phyloP scores from a whole-genome alignment of 495 filamentous ascomycete species.

The Podospora appendiculata region DNA sequence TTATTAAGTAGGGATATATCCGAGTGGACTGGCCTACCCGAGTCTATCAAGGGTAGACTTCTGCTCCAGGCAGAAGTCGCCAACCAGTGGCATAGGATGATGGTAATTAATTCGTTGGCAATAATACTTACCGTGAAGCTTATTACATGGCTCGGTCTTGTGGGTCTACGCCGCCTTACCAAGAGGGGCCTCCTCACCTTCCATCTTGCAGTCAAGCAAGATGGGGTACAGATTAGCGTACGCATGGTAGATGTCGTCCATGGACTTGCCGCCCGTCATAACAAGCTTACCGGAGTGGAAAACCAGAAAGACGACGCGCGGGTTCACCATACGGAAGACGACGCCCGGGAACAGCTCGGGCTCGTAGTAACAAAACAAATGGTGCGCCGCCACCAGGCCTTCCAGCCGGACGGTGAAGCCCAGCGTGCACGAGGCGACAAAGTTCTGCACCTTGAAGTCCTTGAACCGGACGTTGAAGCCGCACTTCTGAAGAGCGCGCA shows the following conservation, averaged over 20 bases:
- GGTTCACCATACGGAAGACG: slow-evolving; percentile 95
- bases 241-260: slow-evolving; percentile 89
- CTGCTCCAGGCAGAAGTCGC: too few species aligned
- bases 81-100: too few species aligned
- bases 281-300: slow-evolving; percentile 76
- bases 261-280: slow-evolving; percentile 85
- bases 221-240: slow-evolving; percentile 83
- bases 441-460: slow-evolving; percentile 98
- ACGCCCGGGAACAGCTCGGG: slow-evolving; percentile 95
- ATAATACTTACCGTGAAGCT: too few species aligned
- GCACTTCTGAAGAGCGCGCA: slow-evolving; percentile 93
- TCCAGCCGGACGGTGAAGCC: slow-evolving; percentile 94
- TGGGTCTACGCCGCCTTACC: too few species aligned
- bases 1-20: too few species aligned
- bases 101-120: too few species aligned
- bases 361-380: slow-evolving; percentile 63
- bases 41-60: too few species aligned
- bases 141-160: too few species aligned
- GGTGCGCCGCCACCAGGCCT: slow-evolving; percentile 61
- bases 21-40: too few species aligned
- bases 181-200: too few species aligned
- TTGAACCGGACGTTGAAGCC: slow-evolving; percentile 94
- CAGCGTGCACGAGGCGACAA: slow-evolving; percentile 88
- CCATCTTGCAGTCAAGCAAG: not conserved
- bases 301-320: slow-evolving; percentile 38